Conservation (phyloP, 192 early-diverging fungal species). For the Gonapodya prolifera region DNA sequence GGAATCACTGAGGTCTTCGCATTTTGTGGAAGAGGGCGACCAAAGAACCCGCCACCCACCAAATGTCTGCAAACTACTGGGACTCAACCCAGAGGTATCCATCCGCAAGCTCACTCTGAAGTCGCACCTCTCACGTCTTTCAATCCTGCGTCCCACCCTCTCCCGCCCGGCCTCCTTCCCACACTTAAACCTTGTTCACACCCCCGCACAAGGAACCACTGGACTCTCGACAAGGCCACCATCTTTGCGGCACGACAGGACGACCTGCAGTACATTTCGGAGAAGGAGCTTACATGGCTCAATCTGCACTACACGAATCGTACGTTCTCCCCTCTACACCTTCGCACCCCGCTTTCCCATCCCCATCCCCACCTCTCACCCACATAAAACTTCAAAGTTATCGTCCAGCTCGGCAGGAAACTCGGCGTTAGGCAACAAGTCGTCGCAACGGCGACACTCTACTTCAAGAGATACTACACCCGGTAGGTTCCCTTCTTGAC, state of each 20-base stretch:
- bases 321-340: slow-evolving; percentile 17
- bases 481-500: slow-evolving; percentile 36
- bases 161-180: neutral
- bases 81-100: slow-evolving; percentile 51
- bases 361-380: slow-evolving; percentile 8
- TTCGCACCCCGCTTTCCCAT: slow-evolving; percentile 10
- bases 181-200: neutral
- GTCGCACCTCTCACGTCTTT: neutral
- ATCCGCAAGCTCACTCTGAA: neutral
- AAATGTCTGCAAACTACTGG: slow-evolving; percentile 65
- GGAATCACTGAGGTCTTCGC: neutral
- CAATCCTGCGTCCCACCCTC: neutral
- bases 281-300: slow-evolving; percentile 37
- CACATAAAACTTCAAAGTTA: slow-evolving; percentile 37
- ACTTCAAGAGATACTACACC: slow-evolving; percentile 82
- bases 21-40: neutral
- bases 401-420: slow-evolving; percentile 56
- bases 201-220: slow-evolving; percentile 29
- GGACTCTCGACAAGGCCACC: slow-evolving; percentile 40
- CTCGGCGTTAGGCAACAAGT: slow-evolving; percentile 67
- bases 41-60: neutral
- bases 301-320: slow-evolving; percentile 52
- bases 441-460: slow-evolving; percentile 68
- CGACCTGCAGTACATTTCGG: slow-evolving; percentile 39
- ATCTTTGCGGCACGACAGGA: slow-evolving; percentile 33